Base-by-base conservation (phyloP, 805 yeast genomes). In the Jamesozyma lodderae region DNA sequence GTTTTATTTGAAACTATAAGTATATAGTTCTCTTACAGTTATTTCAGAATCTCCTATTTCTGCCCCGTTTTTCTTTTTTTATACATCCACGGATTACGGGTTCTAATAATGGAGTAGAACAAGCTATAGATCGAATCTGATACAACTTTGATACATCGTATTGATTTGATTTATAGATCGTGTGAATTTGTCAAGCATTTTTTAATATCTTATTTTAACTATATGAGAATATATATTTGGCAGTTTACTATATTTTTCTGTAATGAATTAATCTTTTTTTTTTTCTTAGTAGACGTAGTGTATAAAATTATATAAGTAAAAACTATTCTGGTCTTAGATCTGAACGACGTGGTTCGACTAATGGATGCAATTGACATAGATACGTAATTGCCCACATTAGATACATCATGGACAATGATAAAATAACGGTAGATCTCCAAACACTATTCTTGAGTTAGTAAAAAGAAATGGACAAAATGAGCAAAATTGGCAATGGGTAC, bases 381-480 rank as follows among this genome's bases (percentile, higher is more conserved):
- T 86, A 87, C 6, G 96, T 87, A 53, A 87, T 79, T 23, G 96
- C 96, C 94, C 94, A 83, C 88, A 83, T 79, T 55, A 83, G 67
- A 59, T 72, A 83, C 66, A 83, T 79, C 88, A 83, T 79, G 17
- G 85, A 72, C 49, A 83, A 59, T 7, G 84, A 72, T 45, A 83
- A 67, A 35, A 79, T 75, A 29, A 62, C 78, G 17, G 85, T 77
- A 47, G 82, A 76, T 64, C 87, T 72, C 85, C 86, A 75, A 38
- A 75, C 80, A 31, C 77, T 71, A 33, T 15, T 32, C n/a, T 26
- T 5, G 17, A 35, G 37, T 38, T 32, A 35, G 32, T 28, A 40
- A 16, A 39, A 46, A 29, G 23, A 6, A 23, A 14, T 19, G 21
- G 17, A 7, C 31, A 30, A 19, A 28, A 17, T 31, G n/a, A 7